phyloP scores from a whole-genome alignment of 306 rosid genomes.

The Fragaria iinumae region DNA sequence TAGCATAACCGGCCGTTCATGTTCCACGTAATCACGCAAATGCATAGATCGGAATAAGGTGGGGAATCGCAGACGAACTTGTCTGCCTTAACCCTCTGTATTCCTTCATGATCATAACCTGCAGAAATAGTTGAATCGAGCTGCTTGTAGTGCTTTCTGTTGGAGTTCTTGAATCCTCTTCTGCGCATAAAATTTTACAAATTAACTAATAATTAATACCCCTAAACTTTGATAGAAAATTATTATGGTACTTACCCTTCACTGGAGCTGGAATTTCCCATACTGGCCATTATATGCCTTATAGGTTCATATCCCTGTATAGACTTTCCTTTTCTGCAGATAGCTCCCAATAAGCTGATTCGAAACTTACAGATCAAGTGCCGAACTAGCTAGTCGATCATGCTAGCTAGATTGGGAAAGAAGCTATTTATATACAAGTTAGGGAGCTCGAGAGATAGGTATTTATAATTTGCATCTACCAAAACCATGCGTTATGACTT shows the following conservation, averaged over 20 bases:
- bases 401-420: background rate
- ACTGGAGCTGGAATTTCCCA: constrained; percentile 30
- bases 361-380: background rate
- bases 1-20: constrained; percentile 64
- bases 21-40: constrained; percentile 70
- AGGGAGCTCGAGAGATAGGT: background rate
- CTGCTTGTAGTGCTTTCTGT: constrained; percentile 20
- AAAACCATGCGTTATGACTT: no score
- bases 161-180: constrained; percentile 24
- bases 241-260: constrained; percentile 33
- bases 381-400: background rate
- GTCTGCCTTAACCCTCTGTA: constrained; percentile 45
- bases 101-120: constrained; percentile 32
- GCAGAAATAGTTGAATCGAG: background rate
- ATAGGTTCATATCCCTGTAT: background rate
- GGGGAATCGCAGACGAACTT: constrained; percentile 35
- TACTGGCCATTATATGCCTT: background rate
- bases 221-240: background rate
- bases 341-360: background rate
- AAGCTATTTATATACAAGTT: background rate
- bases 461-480: background rate
- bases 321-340: background rate
- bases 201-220: background rate
- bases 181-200: background rate
- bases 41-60: constrained; percentile 45